Evolutionary conservation across 805 yeast species (phyloP), one percentile per base, ranked within the genome.

Genomic region (Jamesozyma spencerorum): DNA sequence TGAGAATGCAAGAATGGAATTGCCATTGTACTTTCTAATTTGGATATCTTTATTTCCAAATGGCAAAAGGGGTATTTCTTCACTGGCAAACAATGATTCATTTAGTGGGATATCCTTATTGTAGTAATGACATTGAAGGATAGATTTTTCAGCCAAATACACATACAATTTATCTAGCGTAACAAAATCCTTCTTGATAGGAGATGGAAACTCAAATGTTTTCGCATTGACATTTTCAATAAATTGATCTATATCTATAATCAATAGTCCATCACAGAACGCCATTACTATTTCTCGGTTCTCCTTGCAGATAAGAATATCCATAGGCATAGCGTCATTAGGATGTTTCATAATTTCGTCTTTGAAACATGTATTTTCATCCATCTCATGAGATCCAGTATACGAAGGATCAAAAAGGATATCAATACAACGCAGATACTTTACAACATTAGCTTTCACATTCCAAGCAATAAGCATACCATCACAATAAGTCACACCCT

Each of bases 401-500:
- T 22, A 7, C 10, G 6, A 6, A 22, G 26, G 10, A 22, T 22
- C 26, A 10, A 22, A 22, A 22, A 22, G 10, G 10, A 22, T 10
- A 6, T 22, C 24, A 4, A 44, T 15, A 34, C 40, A 39, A 15
- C 35, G 30, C 31, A 28, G 31, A 18, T 15, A 39, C 37, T 34
- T 32, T 11, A 44, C 27, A 6, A 18, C n/a, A 3, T 34, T 37
- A 27, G 5, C 19, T 3, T 29, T 26, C 14, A n/a, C 14, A 27
- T 37, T 39, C 43, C 39, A 40, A 3, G 40, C 5, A 11, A 37
- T 19, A 11, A 43, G 14, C 3, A 31, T 31, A 11, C 42, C 41
- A 5, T 17, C 8, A 18, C 19, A 5, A 6, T 24, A 37, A 8
- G 14, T 2, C 3, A 26, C 29, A 8, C 39, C 41, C 13, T 40